Conservation (phyloP, 192 early-diverging fungal species). For the Podila epigama region DNA sequence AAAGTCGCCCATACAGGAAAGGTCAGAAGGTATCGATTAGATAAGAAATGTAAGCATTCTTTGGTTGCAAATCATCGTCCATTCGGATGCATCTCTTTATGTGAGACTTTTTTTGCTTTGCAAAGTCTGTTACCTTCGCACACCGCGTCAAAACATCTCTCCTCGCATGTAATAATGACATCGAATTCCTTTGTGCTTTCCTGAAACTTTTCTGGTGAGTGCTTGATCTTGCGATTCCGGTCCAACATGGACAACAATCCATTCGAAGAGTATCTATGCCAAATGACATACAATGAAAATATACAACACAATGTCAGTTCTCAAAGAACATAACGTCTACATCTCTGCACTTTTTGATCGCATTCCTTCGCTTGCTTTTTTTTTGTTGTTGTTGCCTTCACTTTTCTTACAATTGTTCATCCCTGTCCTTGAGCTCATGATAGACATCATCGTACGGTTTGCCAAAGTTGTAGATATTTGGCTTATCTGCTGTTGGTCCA, state of each 20-base stretch:
- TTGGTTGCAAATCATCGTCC: not conserved
- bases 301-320: too few species aligned
- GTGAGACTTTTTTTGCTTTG: not conserved
- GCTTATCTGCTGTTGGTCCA: constrained; percentile 83
- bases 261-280: constrained; percentile 79
- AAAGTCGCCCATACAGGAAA: not conserved
- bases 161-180: constrained; percentile 96
- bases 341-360: not conserved
- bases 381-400: too few species aligned
- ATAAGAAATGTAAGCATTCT: not conserved
- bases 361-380: not conserved
- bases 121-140: constrained; percentile 72
- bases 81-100: not conserved
- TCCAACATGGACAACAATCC: constrained; percentile 92
- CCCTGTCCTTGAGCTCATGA: constrained; percentile 76
- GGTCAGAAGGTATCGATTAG: not conserved
- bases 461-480: constrained; percentile 94
- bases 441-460: constrained; percentile 92
- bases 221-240: constrained; percentile 92
- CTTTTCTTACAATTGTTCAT: constrained; percentile 64
- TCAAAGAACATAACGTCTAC: too few species aligned
- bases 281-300: not conserved
- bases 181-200: constrained; percentile 78
- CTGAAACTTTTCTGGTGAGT: constrained; percentile 89
- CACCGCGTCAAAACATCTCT: constrained; percentile 92